Evolutionary conservation across 1,284 basidiomycete species (phyloP).

Genomic region (Stygiomarasmius scandens): DNA sequence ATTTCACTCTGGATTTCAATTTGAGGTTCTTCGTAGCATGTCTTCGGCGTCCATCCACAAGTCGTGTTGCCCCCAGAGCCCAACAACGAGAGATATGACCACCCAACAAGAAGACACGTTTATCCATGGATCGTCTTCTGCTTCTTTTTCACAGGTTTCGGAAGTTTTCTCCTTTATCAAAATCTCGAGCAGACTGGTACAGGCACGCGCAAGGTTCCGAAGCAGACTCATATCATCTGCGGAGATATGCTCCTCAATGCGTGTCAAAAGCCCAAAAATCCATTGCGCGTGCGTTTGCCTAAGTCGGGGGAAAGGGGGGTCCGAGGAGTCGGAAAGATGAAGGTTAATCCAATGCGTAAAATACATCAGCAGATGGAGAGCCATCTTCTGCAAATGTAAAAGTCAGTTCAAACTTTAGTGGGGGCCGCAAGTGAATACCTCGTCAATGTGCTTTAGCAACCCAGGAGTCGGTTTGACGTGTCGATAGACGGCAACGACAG

Average conservation of each 20-base stretch:
- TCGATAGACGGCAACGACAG: conserved; percentile 13
- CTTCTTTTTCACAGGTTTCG: conserved; percentile 6
- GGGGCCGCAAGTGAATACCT: conserved; percentile 41
- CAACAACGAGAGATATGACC: conserved; percentile 70
- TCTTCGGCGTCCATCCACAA: conserved; percentile 79
- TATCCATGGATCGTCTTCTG: conserved; percentile 4
- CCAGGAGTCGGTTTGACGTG: conserved; percentile 59
- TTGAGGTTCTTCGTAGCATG: conserved; percentile 33
- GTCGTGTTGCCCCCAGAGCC: conserved; percentile 86
- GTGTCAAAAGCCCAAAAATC: conserved; percentile 81
- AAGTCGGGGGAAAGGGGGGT: conserved; percentile 44
- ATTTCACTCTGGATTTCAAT: background rate
- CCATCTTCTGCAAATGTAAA: conserved; percentile 51
- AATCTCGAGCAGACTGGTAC: conserved; percentile 59
- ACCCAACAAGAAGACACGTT: conserved; percentile 74
- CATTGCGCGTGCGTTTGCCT: conserved; percentile 75
- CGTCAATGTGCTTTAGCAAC: conserved; percentile 61
- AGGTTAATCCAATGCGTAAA: conserved; percentile 80
- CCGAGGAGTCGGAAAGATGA: conserved; percentile 45
- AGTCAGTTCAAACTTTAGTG: conserved; percentile 13
- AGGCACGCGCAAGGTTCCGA: conserved; percentile 77
- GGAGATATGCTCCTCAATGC: conserved; percentile 72
- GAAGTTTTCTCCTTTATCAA: conserved; percentile 30
- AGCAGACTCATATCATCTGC: conserved; percentile 80
- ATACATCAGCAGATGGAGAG: conserved; percentile 79